Base-by-base conservation (phyloP, 768 basidiomycete species). In the Pilatotrama ljubarskyi region DNA sequence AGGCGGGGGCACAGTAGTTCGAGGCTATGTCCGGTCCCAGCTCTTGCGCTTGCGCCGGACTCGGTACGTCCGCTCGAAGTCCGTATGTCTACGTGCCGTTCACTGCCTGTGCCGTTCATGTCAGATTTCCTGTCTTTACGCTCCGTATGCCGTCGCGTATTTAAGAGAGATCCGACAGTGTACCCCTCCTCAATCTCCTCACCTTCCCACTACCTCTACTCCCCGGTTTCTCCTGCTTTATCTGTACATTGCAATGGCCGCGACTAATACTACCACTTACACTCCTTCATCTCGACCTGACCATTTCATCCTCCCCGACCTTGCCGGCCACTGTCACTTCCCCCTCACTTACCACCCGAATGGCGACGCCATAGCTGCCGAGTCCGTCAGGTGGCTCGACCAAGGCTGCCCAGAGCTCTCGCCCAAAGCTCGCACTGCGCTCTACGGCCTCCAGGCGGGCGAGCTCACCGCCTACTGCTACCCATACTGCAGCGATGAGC, bases 251-350 rank as follows among this genome's bases (percentile, higher is more conserved):
- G 40, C 51, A 29, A 52, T 47, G 49, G 32, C 59, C 14, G 44
- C 43, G 18, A 25, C 47, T 9, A 43, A 32, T 17, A 20, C 40
- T 3, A 17, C 22, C 13, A 6, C 52, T 44, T 9, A 29, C 46
- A 7, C 58, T 17, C 48, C 40, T 29, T 35, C 51, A 7, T 26
- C 51, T 40, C 43, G 41, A 37, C 35, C 58, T 24, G 25, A 38
- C 35, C 47, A 60, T 38, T 65, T 72, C 58, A 44, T 69, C 60
- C 74, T 91, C 47, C 89, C 90, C 26, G 88, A 91, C 76, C 84
- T 91, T 60, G 80, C 89, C 64, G 84, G 85, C 1, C 84, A 88
- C 62, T 91, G 88, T 64, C 74, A 74, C 44, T 89, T 87, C 73
- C 71, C 77, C 32, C 77, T 83, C 50, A 80, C 75, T 53, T 68